Evolutionary conservation across 2,329 filamentous ascomycete genomes (phyloP).

Genomic region (Chaetomium sp.): DNA sequence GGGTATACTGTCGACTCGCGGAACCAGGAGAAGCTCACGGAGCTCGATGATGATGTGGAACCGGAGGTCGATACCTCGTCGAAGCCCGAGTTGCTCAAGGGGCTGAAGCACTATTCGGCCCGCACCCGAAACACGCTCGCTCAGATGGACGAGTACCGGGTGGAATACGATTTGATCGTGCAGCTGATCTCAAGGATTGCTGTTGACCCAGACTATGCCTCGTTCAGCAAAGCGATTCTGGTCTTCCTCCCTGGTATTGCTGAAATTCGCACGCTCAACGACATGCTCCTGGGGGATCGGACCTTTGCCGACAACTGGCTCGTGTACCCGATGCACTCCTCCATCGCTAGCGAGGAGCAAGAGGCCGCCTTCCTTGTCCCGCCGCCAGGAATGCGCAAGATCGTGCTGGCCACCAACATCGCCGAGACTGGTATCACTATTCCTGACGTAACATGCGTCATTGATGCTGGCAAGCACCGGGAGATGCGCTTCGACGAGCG

Average conservation of each 20-base stretch:
- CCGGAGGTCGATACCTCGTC: constrained; percentile 55
- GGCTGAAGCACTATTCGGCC: constrained; percentile 71
- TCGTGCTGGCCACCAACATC: constrained; percentile 96
- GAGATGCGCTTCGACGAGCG: constrained; percentile 97
- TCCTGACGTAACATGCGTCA: constrained; percentile 93
- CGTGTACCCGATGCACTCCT: constrained; percentile 88
- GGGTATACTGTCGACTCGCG: constrained; percentile 65
- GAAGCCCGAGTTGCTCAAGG: constrained; percentile 61
- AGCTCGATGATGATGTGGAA: constrained; percentile 64
- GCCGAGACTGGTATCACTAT: constrained; percentile 99
- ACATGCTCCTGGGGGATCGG: constrained; percentile 76
- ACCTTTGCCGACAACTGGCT: constrained; percentile 78
- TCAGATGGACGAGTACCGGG: constrained; percentile 85
- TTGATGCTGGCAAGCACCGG: constrained; percentile 95
- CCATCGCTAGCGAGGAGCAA: constrained; percentile 94
- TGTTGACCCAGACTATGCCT: constrained; percentile 62
- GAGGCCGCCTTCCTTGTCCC: constrained; percentile 89
- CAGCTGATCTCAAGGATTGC: constrained; percentile 78
- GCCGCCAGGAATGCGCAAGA: constrained; percentile 80
- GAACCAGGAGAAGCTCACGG: constrained; percentile 57
- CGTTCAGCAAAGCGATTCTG: constrained; percentile 88
- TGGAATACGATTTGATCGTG: constrained; percentile 85
- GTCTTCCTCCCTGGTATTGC: constrained; percentile 93
- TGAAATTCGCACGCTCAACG: constrained; percentile 86
- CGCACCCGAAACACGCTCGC: constrained; percentile 74